These are phyloP conservation scores for Lactarius quietus DNA, from an alignment of 768 basidiomycete species.

Conservation along the genomic window DNA sequence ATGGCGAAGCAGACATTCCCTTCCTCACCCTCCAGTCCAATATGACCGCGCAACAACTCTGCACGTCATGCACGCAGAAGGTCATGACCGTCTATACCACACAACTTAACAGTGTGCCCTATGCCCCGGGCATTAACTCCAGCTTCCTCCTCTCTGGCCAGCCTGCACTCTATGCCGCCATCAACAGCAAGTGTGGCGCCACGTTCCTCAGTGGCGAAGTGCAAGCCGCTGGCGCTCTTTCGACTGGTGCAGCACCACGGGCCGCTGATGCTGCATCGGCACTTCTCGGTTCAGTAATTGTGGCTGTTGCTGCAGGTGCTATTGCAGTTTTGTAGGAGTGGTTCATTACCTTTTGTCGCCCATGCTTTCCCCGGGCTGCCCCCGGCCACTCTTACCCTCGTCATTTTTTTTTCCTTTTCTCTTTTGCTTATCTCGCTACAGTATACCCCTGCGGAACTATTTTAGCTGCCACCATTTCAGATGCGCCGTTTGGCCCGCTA, in stretches of 20 bases:
- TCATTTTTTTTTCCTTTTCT: neutral
- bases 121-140: conserved; percentile 65
- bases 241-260: conserved; percentile 35
- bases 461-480: conserved; percentile 5
- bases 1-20: conserved; percentile 56
- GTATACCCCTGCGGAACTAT: conserved; percentile 18
- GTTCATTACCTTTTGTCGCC: neutral
- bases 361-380: conserved; percentile 11
- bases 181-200: conserved; percentile 61
- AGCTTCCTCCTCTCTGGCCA: conserved; percentile 69
- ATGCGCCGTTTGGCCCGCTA: conserved; percentile 1
- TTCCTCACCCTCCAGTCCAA: conserved; percentile 74
- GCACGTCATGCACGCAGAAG: conserved; percentile 77
- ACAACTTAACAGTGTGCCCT: conserved; percentile 68
- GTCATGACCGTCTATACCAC: conserved; percentile 72
- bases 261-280: conserved; percentile 31
- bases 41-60: conserved; percentile 52
- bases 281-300: conserved; percentile 34
- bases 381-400: neutral
- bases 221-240: conserved; percentile 62
- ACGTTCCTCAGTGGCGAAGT: conserved; percentile 67
- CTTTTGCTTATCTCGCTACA: conserved; percentile 20
- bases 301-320: conserved; percentile 35
- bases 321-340: conserved; percentile 30
- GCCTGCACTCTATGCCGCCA: conserved; percentile 55